Percentiles rank a stretch among this genome's conserved stretches.
Evolutionary conservation across 345 rosid species (phyloP).

Genomic region (Pseudoturritis turrita): DNA sequence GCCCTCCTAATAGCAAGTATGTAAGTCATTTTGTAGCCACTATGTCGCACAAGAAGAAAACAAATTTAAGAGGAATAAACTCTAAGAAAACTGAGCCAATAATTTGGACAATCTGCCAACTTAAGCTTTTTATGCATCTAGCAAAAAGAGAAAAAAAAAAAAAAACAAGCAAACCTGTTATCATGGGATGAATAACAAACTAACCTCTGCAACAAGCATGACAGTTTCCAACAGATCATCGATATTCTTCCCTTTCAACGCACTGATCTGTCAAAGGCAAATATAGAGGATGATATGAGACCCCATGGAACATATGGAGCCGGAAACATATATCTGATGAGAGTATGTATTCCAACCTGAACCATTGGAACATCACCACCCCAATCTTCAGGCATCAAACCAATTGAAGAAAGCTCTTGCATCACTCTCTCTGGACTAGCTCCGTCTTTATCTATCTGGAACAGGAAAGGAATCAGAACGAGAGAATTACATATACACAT

Average conservation of each 20-base stretch:
- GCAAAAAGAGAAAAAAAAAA: not conserved
- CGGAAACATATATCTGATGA: conserved; percentile 20
- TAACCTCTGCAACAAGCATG: conserved; percentile 98
- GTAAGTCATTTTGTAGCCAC: not conserved
- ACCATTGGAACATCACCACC: conserved; percentile 97
- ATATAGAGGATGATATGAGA: conserved; percentile 23
- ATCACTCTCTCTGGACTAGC: conserved; percentile 94
- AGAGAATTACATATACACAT: conserved; percentile 16
- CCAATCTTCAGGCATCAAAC: conserved; percentile 99
- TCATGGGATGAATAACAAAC: conserved; percentile 21
- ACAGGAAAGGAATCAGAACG: conserved; percentile 14
- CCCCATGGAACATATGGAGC: conserved; percentile 12
- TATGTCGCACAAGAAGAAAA: not conserved
- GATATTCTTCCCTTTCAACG: conserved; percentile 81
- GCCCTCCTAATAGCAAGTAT: not conserved
- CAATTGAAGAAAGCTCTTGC: conserved; percentile 96
- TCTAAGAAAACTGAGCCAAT: not conserved
- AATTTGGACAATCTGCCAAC: not conserved
- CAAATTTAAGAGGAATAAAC: not conserved
- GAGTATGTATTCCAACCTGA: conserved; percentile 51
- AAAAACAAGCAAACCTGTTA: not conserved
- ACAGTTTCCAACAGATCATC: conserved; percentile 89
- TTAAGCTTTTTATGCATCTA: conserved; percentile 1
- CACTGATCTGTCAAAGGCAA: conserved; percentile 75
- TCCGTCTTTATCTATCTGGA: conserved; percentile 94